A percentile compares a stretch with the other conserved stretches of the same genome.
Conservation (phyloP, 148 eudicot genomes). For the Vaccinium vitisidaea region DNA sequence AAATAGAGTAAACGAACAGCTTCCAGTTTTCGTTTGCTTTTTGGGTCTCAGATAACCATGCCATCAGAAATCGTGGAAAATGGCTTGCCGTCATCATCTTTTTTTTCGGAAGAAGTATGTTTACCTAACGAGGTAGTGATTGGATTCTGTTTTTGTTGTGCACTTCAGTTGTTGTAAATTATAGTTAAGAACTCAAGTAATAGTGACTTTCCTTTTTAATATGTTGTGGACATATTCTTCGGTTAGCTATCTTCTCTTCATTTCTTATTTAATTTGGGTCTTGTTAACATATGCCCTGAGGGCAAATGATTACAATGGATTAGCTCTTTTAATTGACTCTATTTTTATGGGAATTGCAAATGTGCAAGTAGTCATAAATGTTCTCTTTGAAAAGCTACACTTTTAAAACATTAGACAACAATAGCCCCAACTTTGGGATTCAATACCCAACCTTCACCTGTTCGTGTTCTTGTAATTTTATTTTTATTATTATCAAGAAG, state of each 20-base stretch:
- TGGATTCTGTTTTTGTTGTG: neutral
- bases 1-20: slow-evolving; percentile 10
- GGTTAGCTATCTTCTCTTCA: neutral
- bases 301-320: too few relatives aligned
- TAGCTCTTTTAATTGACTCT: too few relatives aligned
- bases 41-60: slow-evolving; percentile 21
- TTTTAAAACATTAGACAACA: too few relatives aligned
- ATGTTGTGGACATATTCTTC: neutral
- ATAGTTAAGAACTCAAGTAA: neutral
- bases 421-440: too few relatives aligned
- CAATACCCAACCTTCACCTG: too few relatives aligned
- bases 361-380: too few relatives aligned
- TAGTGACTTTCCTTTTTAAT: slow-evolving; percentile 9
- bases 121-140: slow-evolving; percentile 50
- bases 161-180: neutral
- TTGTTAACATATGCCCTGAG: too few relatives aligned
- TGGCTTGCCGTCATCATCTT: slow-evolving; percentile 45
- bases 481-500: too few relatives aligned
- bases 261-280: neutral
- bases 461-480: too few relatives aligned
- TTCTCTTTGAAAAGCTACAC: too few relatives aligned
- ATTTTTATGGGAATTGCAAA: too few relatives aligned
- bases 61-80: slow-evolving; percentile 56
- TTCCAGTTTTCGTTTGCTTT: neutral
- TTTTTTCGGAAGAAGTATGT: slow-evolving; percentile 37